Evolutionary conservation across 768 basidiomycete genomes (phyloP).

Genomic region (Suillus luteus): DNA sequence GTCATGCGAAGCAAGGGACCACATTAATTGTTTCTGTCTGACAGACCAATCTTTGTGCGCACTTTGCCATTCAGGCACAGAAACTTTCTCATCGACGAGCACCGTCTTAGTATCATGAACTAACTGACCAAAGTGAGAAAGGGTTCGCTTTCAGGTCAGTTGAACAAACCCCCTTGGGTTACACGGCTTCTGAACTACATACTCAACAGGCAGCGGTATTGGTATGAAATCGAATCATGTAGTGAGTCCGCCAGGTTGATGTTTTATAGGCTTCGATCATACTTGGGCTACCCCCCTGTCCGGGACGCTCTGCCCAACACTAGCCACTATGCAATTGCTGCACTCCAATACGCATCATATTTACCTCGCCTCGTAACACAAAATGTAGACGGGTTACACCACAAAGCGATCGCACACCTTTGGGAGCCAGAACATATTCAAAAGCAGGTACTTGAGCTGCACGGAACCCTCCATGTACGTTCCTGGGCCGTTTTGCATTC

Average conservation of each 20-base stretch:
- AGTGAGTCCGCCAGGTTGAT: neutral
- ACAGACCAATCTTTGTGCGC: slow-evolving; percentile 61
- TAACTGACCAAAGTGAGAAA: slow-evolving; percentile 68
- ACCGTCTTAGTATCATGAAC: slow-evolving; percentile 75
- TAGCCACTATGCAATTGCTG: slow-evolving; percentile 85
- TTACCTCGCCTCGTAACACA: slow-evolving; percentile 75
- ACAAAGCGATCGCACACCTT: slow-evolving; percentile 64
- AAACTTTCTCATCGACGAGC: slow-evolving; percentile 19
- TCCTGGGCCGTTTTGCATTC: neutral
- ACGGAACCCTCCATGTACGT: slow-evolving; percentile 82
- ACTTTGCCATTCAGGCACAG: slow-evolving; percentile 1
- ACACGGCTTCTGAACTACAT: slow-evolving; percentile 1
- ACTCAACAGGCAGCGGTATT: slow-evolving; percentile 76
- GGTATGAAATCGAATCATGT: slow-evolving; percentile 39
- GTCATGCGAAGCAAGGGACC: no score
- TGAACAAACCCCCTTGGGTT: slow-evolving; percentile 31
- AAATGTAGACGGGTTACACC: slow-evolving; percentile 94
- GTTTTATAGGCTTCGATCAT: slow-evolving; percentile 59
- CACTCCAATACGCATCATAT: slow-evolving; percentile 69
- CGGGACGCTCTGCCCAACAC: slow-evolving; percentile 84
- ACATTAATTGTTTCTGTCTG: slow-evolving; percentile 11
- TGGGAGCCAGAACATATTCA: slow-evolving; percentile 39
- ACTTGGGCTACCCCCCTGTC: slow-evolving; percentile 85
- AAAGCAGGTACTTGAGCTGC: slow-evolving; percentile 72
- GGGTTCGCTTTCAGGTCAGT: slow-evolving; percentile 67